Evolutionary conservation across 2,329 filamentous ascomycete genomes (phyloP).

Genomic region (Botrytis galanthina): DNA sequence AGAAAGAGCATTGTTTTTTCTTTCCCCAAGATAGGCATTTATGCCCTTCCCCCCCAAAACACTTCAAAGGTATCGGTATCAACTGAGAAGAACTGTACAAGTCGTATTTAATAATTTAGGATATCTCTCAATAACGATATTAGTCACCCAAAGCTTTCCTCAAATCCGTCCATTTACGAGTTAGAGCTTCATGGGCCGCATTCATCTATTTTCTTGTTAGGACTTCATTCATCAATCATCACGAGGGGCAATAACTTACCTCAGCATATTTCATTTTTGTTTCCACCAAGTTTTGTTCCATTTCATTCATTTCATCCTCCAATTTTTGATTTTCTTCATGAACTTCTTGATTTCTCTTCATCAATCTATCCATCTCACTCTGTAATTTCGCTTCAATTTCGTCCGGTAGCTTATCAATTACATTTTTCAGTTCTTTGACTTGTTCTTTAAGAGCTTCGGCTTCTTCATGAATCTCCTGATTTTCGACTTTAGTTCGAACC

Average conservation of each 20-base stretch:
- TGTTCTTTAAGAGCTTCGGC: constrained; percentile 86
- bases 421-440: constrained; percentile 77
- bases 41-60: not conserved
- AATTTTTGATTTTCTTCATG: constrained; percentile 88
- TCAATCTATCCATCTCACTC: constrained; percentile 84
- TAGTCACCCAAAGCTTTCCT: constrained; percentile 44
- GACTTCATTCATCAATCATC: constrained; percentile 15
- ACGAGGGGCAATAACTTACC: constrained; percentile 56
- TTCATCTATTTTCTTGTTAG: constrained; percentile 55
- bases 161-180: constrained; percentile 75
- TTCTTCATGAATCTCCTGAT: constrained; percentile 82
- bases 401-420: constrained; percentile 85
- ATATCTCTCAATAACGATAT: not conserved
- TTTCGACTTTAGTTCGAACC: constrained; percentile 89
- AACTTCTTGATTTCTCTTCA: constrained; percentile 88
- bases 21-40: not conserved
- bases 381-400: constrained; percentile 82
- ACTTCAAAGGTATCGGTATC: not conserved
- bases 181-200: constrained; percentile 67
- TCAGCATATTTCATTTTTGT: constrained; percentile 96
- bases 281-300: constrained; percentile 87
- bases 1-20: not conserved
- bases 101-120: not conserved
- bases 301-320: constrained; percentile 85
- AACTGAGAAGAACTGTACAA: constrained; percentile 1